These are phyloP conservation scores for Opeltia flavorubescens DNA, from an alignment of 495 filamentous ascomycete genomes.

Conservation along the genomic window DNA sequence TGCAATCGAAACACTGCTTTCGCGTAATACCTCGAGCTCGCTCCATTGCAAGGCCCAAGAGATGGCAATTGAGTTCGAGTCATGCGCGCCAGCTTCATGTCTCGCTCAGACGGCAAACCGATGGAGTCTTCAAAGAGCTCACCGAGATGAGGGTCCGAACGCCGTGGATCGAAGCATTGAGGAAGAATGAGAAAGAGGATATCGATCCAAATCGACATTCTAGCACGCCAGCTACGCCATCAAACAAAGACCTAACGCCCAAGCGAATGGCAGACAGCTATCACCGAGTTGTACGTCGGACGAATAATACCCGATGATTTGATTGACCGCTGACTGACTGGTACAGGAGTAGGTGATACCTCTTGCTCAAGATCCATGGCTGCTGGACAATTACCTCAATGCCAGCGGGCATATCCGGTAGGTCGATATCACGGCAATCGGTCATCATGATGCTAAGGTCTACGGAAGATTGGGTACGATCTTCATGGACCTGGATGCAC, in stretches of 20 bases:
- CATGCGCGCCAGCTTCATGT: slow-evolving; percentile 6
- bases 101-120: slow-evolving; percentile 16
- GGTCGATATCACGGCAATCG: slow-evolving; percentile 1
- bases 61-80: too few relatives aligned
- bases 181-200: slow-evolving; percentile 32
- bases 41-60: too few relatives aligned
- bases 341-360: slow-evolving; percentile 39
- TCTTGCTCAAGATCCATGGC: slow-evolving; percentile 55
- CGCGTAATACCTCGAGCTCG: too few relatives aligned
- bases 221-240: slow-evolving; percentile 16
- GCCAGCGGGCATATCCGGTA: slow-evolving; percentile 49
- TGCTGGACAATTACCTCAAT: slow-evolving; percentile 56
- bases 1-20: too few relatives aligned
- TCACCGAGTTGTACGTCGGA: slow-evolving; percentile 39
- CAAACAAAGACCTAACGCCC: slow-evolving; percentile 37
- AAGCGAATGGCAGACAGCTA: slow-evolving; percentile 55
- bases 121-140: slow-evolving; percentile 38
- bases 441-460: slow-evolving; percentile 1
- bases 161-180: slow-evolving; percentile 57
- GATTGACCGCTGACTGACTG: slow-evolving; percentile 6
- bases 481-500: slow-evolving; percentile 72
- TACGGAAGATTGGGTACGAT: slow-evolving; percentile 45
- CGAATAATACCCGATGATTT: background rate
- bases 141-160: slow-evolving; percentile 44
- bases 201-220: slow-evolving; percentile 16